Conservation (phyloP, 2,329 filamentous ascomycete species). For the Hypoxylon sp. region DNA sequence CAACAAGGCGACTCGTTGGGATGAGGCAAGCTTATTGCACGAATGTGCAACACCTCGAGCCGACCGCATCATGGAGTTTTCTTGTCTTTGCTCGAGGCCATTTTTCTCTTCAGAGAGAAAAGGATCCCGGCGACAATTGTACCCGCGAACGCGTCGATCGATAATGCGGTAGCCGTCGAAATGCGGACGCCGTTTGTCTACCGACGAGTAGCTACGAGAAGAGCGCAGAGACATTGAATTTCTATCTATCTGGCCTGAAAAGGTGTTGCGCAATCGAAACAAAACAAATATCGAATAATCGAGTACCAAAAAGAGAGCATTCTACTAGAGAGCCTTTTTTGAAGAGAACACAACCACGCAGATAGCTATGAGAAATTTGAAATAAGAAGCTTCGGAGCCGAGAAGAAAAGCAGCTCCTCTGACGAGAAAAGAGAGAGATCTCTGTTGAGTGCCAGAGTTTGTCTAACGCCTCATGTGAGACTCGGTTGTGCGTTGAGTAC, state of each 20-base stretch:
- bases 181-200: conserved; percentile 36
- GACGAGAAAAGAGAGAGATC: neutral
- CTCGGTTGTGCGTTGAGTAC: conserved; percentile 13
- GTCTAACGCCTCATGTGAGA: conserved; percentile 21
- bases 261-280: conserved; percentile 44
- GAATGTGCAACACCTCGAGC: conserved; percentile 25
- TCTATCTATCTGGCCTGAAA: conserved; percentile 44
- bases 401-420: conserved; percentile 16
- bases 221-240: conserved; percentile 32
- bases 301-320: conserved; percentile 34
- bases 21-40: conserved; percentile 22
- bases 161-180: conserved; percentile 41
- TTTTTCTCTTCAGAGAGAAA: no score
- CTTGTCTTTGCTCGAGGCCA: conserved; percentile 33
- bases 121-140: conserved; percentile 30
- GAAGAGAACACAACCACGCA: conserved; percentile 44
- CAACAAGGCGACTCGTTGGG: conserved; percentile 18
- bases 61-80: conserved; percentile 38
- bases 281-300: conserved; percentile 40
- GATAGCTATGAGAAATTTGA: conserved; percentile 45
- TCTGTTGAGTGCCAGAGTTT: conserved; percentile 29
- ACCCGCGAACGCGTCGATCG: conserved; percentile 36
- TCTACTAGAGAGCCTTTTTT: conserved; percentile 36
- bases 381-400: conserved; percentile 39
- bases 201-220: conserved; percentile 36